Base-by-base conservation (phyloP, 441 rosid species). In the Pelargonium fulgidum region DNA sequence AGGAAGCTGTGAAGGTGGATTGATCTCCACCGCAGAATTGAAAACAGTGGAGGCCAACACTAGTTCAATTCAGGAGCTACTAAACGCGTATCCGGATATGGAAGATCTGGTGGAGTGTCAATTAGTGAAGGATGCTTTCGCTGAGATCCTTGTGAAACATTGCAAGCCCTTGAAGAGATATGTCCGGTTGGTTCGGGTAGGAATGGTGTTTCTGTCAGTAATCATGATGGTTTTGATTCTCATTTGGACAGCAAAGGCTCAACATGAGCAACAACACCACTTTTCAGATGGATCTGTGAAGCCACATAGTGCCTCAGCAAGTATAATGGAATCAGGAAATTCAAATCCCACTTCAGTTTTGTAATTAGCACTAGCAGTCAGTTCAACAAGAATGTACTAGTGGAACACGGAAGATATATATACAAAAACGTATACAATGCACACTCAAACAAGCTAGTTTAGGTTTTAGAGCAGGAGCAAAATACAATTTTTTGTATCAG, bases 81-180 rank as follows among this genome's bases (percentile, higher is more conserved):
- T 87, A 19, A 70, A 84, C 4, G 84, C 70, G 3, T 89, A 83
- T 70, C 95, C 95, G 0, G 79, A 78, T 4, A 78, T 89, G 89
- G 85, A 85, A 79, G 82, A 63, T 59, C 76, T 87, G 2, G 71
- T 85, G 20, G 79, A 85, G 44, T 89, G 95, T 45, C 82, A 82
- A 69, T 72, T 66, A 4, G 89, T 85, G 75, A 82, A 82, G 76
- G 78, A 75, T 44, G 88, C 90, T 6, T 83, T 89, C 68, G 79
- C 89, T 0, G 77, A 68, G 65, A 85, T 89, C 69, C 84, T 87
- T 8, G 2, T 26, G 24, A 36, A 70, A 8, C 90, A 89, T 66
- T 89, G 95, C 70, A 75, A 66, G 12, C 92, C 90, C 4, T 61
- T 84, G 78, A 83, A 82, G 79, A 78, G 75, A 69, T 76, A 74